Evolutionary conservation across 2,329 filamentous ascomycete genomes (phyloP), one percentile per base, ranked within the genome.

Genomic region (Fusarium sp.): DNA sequence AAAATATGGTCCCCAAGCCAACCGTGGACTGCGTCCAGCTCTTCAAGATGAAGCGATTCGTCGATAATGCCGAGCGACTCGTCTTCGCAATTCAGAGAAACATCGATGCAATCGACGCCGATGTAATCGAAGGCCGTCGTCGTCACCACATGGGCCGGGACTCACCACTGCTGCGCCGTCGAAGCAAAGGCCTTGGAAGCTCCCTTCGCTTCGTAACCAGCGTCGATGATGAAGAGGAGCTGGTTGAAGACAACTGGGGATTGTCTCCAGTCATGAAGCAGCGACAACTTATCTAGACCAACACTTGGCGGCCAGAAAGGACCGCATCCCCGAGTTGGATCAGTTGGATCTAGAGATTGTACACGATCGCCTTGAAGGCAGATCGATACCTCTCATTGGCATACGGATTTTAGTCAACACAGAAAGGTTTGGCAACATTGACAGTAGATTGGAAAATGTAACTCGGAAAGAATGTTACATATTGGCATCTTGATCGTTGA

Each of bases 181-280:
- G 72, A 45, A 76, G 69, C 46, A 50, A 30, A 4, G 71, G 76
- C 3, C 45, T 62, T 7, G 65, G 71, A 9, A 78, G 76, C 26
- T 71, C 73, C 1, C 53, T 78, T 7, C 43, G 52, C 0, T 70
- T 73, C 9, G 53, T 56, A 3, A 64, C 69, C 18, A 21, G 46
- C 5, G 43, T 69, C 12, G 67, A 74, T 9, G 69, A 77, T 3
- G 58, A 43, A 4, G 74, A 66, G 70, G 30, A 30, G 2, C n/a
- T 16, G 25, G 58, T 45, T 6, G 42, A 58, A 14, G 49, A 34
- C 9, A 45, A 60, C 3, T 75, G 67, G 74, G 72, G 59, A 6
- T 16, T 54, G 43, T 62, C 62, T 7, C 49, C 41, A 7, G 3
- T 21, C 7, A 58, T 23, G 23, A 48, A 50, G 48, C 14, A 25